Percentiles rank a stretch among this genome's conserved stretches.
Conservation (phyloP, 306 rosid genomes). For the Quercus rubra region DNA sequence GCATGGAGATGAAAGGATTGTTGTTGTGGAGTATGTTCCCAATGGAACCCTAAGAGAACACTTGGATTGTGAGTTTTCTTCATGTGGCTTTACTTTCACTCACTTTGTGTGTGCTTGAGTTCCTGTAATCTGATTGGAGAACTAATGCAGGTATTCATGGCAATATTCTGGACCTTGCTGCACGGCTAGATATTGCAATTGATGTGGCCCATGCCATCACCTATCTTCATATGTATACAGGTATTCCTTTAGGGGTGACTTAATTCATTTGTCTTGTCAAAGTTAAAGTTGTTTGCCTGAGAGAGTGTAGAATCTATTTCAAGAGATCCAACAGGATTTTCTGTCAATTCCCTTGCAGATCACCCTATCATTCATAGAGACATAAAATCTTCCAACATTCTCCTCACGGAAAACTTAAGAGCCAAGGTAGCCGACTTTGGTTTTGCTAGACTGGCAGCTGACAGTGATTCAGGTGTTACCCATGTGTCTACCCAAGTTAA, state of each 20-base stretch:
- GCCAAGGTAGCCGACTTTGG: slow-evolving; percentile 99
- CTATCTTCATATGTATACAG: slow-evolving; percentile 93
- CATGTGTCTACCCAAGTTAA: slow-evolving; percentile 94
- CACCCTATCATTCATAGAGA: slow-evolving; percentile 95
- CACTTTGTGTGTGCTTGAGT: slow-evolving; percentile 6
- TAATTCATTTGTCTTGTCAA: slow-evolving; percentile 5
- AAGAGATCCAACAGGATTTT: slow-evolving; percentile 18
- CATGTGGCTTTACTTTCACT: not conserved
- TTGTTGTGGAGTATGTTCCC: slow-evolving; percentile 86
- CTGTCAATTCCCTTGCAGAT: slow-evolving; percentile 45
- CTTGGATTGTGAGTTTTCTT: slow-evolving; percentile 75
- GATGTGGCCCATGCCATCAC: slow-evolving; percentile 97
- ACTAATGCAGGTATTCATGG: slow-evolving; percentile 64
- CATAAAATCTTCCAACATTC: slow-evolving; percentile 95
- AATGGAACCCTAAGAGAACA: slow-evolving; percentile 95
- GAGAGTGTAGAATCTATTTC: slow-evolving; percentile 1
- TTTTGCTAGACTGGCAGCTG: slow-evolving; percentile 87
- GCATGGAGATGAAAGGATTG: slow-evolving; percentile 63
- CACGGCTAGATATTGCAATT: slow-evolving; percentile 83
- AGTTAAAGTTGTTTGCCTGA: slow-evolving; percentile 1
- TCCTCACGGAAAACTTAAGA: slow-evolving; percentile 68
- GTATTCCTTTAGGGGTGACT: slow-evolving; percentile 30
- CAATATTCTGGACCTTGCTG: slow-evolving; percentile 59
- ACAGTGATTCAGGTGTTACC: slow-evolving; percentile 80
- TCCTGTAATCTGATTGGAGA: slow-evolving; percentile 22